Conservation (phyloP, 805 yeast genomes). For the Zygosaccharomyces rouxii region DNA sequence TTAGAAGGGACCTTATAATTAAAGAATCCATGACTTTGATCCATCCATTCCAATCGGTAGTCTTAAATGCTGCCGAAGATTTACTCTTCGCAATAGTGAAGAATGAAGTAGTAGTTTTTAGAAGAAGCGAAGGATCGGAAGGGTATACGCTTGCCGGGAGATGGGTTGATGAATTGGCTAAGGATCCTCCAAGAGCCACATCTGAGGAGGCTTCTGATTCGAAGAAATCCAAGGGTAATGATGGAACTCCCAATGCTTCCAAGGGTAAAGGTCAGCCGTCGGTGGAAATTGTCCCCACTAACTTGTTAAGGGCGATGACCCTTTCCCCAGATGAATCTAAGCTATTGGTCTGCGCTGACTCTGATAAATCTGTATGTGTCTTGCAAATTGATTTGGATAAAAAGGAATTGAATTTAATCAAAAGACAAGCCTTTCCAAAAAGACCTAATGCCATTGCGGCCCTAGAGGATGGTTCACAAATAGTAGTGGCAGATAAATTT, state of each 20-base stretch:
- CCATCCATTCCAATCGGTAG: constrained; percentile 65
- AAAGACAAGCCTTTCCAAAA: constrained; percentile 79
- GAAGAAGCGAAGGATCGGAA: constrained; percentile 33
- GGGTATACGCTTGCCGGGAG: constrained; percentile 38
- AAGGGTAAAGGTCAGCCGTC: constrained; percentile 48
- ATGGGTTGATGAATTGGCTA: constrained; percentile 61
- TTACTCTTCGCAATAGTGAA: constrained; percentile 54
- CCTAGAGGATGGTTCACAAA: constrained; percentile 44
- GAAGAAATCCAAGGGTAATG: constrained; percentile 37
- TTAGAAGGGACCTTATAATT: too few relatives aligned
- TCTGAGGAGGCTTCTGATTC: constrained; percentile 24
- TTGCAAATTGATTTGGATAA: constrained; percentile 38
- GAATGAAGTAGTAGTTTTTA: constrained; percentile 54
- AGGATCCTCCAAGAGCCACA: constrained; percentile 41
- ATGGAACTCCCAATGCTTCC: constrained; percentile 7
- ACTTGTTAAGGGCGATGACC: constrained; percentile 31
- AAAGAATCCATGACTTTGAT: constrained; percentile 38
- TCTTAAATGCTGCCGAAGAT: constrained; percentile 42
- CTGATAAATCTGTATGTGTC: constrained; percentile 73
- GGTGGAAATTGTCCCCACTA: constrained; percentile 21
- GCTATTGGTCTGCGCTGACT: constrained; percentile 70
- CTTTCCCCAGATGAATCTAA: constrained; percentile 50
- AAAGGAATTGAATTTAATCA: constrained; percentile 45
- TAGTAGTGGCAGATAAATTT: constrained; percentile 86
- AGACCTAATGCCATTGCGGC: constrained; percentile 83